Evolutionary conservation across 805 yeast species (phyloP).

Genomic region (Nakazawaea wyomingensis): DNA sequence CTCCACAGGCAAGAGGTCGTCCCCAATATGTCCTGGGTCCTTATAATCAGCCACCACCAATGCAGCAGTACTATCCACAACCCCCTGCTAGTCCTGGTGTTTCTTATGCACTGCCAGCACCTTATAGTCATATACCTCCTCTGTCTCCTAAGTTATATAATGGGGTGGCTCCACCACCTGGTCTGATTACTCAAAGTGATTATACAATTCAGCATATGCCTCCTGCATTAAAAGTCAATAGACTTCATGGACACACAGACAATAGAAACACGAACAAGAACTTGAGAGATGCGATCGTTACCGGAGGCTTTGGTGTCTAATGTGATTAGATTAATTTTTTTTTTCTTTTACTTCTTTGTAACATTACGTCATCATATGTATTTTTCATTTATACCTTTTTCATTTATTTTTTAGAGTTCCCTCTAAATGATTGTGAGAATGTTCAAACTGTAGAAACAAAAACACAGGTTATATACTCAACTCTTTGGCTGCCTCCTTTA

Average conservation of each 20-base stretch:
- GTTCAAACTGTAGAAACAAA: too few species aligned
- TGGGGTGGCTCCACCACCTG: neutral
- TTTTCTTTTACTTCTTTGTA: neutral
- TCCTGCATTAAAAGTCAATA: constrained; percentile 7
- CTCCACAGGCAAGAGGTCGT: constrained; percentile 1
- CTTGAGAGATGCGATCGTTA: constrained; percentile 12
- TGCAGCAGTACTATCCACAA: constrained; percentile 7
- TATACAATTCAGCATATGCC: constrained; percentile 12
- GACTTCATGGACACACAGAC: constrained; percentile 10
- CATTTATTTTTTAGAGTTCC: too few species aligned
- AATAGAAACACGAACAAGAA: constrained; percentile 7
- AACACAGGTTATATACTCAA: constrained; percentile 8
- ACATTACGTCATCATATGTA: neutral
- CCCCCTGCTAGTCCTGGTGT: constrained; percentile 2
- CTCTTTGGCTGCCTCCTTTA: constrained; percentile 13
- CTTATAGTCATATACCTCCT: neutral
- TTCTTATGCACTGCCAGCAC: neutral
- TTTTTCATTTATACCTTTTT: neutral
- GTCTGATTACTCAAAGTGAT: constrained; percentile 10
- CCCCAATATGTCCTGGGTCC: constrained; percentile 4
- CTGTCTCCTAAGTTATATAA: neutral
- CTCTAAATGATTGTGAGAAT: too few species aligned
- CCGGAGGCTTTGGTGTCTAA: constrained; percentile 12
- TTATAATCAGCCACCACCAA: constrained; percentile 2
- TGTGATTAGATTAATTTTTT: too few species aligned